Percentiles rank a stretch among this genome's conserved stretches.
Evolutionary conservation across 2,329 filamentous ascomycete species (phyloP).

Genomic region (Coniochaeta ligniaria): DNA sequence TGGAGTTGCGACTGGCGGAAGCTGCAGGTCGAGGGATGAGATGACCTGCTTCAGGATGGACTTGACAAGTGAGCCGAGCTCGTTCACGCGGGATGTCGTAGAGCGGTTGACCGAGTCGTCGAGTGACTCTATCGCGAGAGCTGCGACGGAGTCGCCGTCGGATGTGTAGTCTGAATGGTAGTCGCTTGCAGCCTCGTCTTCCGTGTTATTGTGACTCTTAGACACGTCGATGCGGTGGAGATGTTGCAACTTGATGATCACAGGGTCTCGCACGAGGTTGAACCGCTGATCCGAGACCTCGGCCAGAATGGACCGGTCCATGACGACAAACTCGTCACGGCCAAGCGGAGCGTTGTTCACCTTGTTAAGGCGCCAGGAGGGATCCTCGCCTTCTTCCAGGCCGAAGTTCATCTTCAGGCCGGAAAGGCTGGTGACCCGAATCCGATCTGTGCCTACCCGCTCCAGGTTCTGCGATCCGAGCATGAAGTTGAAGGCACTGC

Average conservation of each 20-base stretch:
- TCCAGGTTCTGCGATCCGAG: conserved; percentile 40
- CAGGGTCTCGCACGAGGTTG: conserved; percentile 64
- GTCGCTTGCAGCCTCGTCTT: conserved; percentile 6
- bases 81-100: conserved; percentile 6
- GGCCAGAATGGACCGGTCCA: conserved; percentile 68
- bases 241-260: conserved; percentile 26
- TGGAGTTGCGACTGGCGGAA: conserved; percentile 12
- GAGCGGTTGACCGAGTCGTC: conserved; percentile 4
- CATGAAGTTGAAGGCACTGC: conserved; percentile 36
- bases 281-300: conserved; percentile 80
- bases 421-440: conserved; percentile 44
- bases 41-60: conserved; percentile 37
- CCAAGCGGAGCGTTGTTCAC: conserved; percentile 77
- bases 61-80: conserved; percentile 35
- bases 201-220: conserved; percentile 6
- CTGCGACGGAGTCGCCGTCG: conserved; percentile 9
- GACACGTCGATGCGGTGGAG: conserved; percentile 64
- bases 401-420: conserved; percentile 60
- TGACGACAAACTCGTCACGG: conserved; percentile 78
- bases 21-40: conserved; percentile 29
- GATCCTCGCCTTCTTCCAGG: conserved; percentile 46
- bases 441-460: conserved; percentile 35
- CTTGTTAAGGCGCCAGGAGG: conserved; percentile 65
- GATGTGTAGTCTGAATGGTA: conserved; percentile 7
- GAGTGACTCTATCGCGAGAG: conserved; percentile 7